Conservation (phyloP, 176 grass and related monocot species). For the Phoenix roebelenii region DNA sequence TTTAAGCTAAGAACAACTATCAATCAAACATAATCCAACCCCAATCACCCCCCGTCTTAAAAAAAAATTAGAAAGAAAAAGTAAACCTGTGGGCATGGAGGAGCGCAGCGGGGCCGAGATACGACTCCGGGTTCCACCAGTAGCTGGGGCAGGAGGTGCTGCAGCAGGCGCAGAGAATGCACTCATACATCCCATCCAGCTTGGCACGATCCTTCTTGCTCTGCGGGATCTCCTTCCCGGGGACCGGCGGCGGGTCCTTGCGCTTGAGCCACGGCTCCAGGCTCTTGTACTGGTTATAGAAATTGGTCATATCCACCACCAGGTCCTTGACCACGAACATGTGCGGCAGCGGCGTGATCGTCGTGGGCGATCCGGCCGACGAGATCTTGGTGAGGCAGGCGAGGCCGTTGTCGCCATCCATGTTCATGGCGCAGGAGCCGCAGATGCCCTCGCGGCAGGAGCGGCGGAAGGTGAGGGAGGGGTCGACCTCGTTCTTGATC, state of each 20-base stretch:
- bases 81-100: slow-evolving; percentile 65
- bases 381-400: slow-evolving; percentile 96
- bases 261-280: slow-evolving; percentile 6
- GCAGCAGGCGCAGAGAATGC: slow-evolving; percentile 91
- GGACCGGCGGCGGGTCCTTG: background rate
- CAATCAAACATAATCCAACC: too few species aligned
- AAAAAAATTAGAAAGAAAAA: too few species aligned
- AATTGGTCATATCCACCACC: slow-evolving; percentile 90
- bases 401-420: slow-evolving; percentile 89
- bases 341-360: slow-evolving; percentile 78
- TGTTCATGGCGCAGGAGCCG: slow-evolving; percentile 94
- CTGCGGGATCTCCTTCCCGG: slow-evolving; percentile 27
- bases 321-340: slow-evolving; percentile 98
- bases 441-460: slow-evolving; percentile 98
- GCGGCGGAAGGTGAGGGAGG: slow-evolving; percentile 86
- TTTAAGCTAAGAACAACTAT: too few species aligned
- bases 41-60: too few species aligned
- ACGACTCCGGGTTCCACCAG: slow-evolving; percentile 94
- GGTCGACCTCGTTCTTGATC: slow-evolving; percentile 29
- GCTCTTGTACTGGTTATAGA: slow-evolving; percentile 2
- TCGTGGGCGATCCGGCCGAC: slow-evolving; percentile 24
- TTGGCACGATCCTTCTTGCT: slow-evolving; percentile 71
- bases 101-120: slow-evolving; percentile 70
- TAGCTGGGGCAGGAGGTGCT: slow-evolving; percentile 84
- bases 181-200: slow-evolving; percentile 87